Percentiles rank a stretch among this genome's conserved stretches.
phyloP scores from a whole-genome alignment of 441 rosid genomes.

The Populus hybrid region DNA sequence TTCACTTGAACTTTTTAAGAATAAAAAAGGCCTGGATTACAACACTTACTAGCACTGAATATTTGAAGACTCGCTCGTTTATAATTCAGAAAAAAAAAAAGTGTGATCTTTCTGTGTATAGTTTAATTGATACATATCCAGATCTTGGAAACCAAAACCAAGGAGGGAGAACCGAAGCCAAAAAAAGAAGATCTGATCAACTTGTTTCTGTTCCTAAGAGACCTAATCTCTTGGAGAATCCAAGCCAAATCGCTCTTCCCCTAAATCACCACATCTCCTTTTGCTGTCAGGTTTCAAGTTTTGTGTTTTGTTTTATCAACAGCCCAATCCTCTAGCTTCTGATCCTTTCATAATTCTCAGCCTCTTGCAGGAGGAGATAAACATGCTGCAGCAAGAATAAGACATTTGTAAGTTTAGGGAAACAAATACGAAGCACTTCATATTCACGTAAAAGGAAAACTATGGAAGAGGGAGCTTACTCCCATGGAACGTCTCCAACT shows the following conservation, averaged over 20 bases:
- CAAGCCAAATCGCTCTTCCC: background rate
- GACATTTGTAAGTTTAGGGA: background rate
- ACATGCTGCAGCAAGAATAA: constrained; percentile 47
- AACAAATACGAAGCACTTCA: background rate
- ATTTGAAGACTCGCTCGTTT: background rate
- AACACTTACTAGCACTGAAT: background rate
- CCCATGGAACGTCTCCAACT: constrained; percentile 86
- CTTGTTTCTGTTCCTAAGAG: background rate
- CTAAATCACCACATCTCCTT: background rate
- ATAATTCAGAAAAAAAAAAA: background rate
- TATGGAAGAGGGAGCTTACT: constrained; percentile 39
- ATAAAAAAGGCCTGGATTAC: background rate
- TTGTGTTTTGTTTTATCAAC: background rate
- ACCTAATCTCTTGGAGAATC: background rate
- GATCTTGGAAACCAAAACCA: background rate
- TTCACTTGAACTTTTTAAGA: background rate
- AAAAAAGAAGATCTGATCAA: background rate
- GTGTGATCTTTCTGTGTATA: background rate
- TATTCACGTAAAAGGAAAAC: background rate
- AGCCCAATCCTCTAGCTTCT: constrained; percentile 45
- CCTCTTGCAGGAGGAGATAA: constrained; percentile 68
- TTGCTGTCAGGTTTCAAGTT: background rate
- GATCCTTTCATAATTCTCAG: constrained; percentile 77
- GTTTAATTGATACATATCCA: background rate
- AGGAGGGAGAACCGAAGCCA: background rate